phyloP scores from a whole-genome alignment of 192 early-diverging fungal species.

The Coemansia aciculifera region DNA sequence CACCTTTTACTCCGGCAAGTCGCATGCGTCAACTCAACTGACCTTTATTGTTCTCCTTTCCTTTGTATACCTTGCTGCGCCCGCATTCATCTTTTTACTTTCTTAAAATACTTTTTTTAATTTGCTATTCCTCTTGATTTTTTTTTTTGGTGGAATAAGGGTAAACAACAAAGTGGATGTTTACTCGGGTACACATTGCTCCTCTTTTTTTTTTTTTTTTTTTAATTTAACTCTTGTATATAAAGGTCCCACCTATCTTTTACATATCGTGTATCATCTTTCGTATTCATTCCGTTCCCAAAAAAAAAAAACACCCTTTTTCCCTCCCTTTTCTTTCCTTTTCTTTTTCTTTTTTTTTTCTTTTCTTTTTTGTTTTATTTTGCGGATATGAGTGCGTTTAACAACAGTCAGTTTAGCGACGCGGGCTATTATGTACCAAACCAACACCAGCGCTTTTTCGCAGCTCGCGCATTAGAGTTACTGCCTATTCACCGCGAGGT shows the following conservation, averaged over 20 bases:
- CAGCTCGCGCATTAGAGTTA: conserved; percentile 15
- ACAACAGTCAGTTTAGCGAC: background rate
- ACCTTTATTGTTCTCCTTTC: background rate
- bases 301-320: background rate
- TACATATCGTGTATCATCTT: background rate
- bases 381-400: background rate
- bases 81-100: background rate
- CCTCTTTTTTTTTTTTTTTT: background rate
- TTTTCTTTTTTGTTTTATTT: background rate
- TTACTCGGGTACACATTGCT: background rate
- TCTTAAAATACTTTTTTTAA: conserved; percentile 1
- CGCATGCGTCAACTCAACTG: background rate
- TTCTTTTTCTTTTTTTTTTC: background rate
- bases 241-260: background rate
- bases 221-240: conserved; percentile 4
- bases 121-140: conserved; percentile 9
- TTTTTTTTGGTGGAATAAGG: conserved; percentile 5
- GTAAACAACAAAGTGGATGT: conserved; percentile 8
- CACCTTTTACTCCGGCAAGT: conserved; percentile 15
- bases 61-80: background rate
- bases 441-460: conserved; percentile 28
- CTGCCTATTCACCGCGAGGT: conserved; percentile 30
- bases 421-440: background rate
- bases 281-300: no score
- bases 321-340: background rate